Evolutionary conservation across 768 basidiomycete genomes (phyloP), one percentile per base, ranked within the genome.

Genomic region (Russula earlei): DNA sequence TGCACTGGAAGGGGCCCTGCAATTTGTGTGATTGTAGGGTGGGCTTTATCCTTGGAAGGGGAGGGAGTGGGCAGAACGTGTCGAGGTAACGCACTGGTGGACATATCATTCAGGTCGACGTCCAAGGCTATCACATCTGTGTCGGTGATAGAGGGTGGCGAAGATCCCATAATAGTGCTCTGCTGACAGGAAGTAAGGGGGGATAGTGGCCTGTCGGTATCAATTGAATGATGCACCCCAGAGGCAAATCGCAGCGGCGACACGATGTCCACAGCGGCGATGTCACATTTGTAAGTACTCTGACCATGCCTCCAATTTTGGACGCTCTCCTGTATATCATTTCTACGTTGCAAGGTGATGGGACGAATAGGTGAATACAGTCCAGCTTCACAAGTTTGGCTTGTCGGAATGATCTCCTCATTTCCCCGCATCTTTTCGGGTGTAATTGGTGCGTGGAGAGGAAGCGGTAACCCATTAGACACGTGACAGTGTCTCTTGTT

Each of bases 231-330:
- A 34, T 58, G 51, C 25, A 34, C 56, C 2, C 31, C 43, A 4
- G 46, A 40, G 40, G 41, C 20, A 10, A 43, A 49, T 36, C 27
- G 56, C n/a, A 48, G 22, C n/a, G 56, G 46, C 25, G 56, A 36
- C 12, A 48, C 46, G 5, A 17, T n/a, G n/a, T n/a, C n/a, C n/a
- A n/a, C n/a, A n/a, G n/a, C n/a, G n/a, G n/a, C n/a, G n/a, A n/a
- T 48, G 14, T 36, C 46, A 29, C 24, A 15, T 43, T 22, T 58
- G 34, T 58, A 58, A 19, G 56, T 25, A 27, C 52, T 49, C 46
- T 34, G 37, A 19, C 56, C 56, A 49, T 49, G 46, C 46, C 52
- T 58, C 56, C 56, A 58, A 25, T 43, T 58, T 27, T 58, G 52
- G 52, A 58, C 57, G 36, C 40, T 49, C 20, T 58, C 52, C 17